phyloP scores from a whole-genome alignment of 805 yeast species.

The Myxozyma melibiosi region DNA sequence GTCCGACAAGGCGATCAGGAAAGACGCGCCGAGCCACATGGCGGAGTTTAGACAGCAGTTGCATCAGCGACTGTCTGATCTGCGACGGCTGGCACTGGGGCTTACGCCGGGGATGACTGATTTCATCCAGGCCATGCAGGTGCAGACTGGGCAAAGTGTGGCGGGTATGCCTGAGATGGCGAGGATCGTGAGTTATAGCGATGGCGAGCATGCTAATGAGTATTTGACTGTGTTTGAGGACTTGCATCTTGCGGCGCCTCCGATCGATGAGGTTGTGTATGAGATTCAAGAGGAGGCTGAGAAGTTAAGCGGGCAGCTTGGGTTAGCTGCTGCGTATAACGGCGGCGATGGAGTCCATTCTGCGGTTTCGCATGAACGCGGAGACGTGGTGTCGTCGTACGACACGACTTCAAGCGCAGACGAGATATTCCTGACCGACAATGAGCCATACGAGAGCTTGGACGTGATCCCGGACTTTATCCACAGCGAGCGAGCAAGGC shows the following conservation, averaged over 20 bases:
- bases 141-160: too few species aligned
- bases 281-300: conserved; percentile 28
- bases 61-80: not conserved
- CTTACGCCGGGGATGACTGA: not conserved
- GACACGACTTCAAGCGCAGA: too few species aligned
- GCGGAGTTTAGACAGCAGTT: conserved; percentile 3
- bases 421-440: too few species aligned
- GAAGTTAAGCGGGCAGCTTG: not conserved
- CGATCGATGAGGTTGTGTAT: conserved; percentile 27
- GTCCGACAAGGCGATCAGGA: not conserved
- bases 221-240: not conserved
- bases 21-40: not conserved
- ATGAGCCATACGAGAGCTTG: too few species aligned
- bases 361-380: not conserved
- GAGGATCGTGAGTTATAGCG: too few species aligned
- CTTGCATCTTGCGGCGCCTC: conserved; percentile 15
- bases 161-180: too few species aligned
- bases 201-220: too few species aligned
- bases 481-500: too few species aligned
- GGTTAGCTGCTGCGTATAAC: not conserved
- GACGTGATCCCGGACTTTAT: too few species aligned
- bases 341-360: not conserved
- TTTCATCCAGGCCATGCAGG: too few species aligned
- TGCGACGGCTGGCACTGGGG: not conserved
- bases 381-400: too few species aligned